Evolutionary conservation across 2,329 filamentous ascomycete genomes (phyloP).

Genomic region (Eurotiales sp.): DNA sequence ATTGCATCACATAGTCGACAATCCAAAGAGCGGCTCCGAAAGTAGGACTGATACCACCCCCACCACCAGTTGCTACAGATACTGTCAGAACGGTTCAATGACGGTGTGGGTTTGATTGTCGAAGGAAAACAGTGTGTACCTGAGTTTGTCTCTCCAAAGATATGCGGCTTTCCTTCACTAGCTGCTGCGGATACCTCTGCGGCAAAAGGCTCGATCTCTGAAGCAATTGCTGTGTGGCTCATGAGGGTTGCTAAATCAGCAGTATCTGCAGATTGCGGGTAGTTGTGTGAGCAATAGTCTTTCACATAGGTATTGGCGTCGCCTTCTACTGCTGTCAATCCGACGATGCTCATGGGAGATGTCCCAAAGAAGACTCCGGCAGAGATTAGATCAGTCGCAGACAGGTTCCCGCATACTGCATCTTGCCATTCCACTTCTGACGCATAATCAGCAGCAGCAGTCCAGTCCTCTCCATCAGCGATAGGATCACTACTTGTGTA

Average conservation of each 20-base stretch:
- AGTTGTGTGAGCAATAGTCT: constrained; percentile 48
- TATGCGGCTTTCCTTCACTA: constrained; percentile 40
- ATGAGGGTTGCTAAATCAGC: constrained; percentile 43
- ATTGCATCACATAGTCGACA: constrained; percentile 44
- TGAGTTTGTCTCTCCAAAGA: constrained; percentile 52
- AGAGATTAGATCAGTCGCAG: constrained; percentile 25
- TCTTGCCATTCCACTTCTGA: constrained; percentile 34
- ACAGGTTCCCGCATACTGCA: constrained; percentile 28
- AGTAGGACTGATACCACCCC: constrained; percentile 42
- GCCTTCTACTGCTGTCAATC: constrained; percentile 35
- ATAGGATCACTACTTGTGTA: constrained; percentile 24
- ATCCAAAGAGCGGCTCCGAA: constrained; percentile 52
- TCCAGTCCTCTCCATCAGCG: constrained; percentile 26
- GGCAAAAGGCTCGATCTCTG: constrained; percentile 39
- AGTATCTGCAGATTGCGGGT: constrained; percentile 39
- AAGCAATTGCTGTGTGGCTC: constrained; percentile 42
- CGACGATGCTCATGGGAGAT: constrained; percentile 33
- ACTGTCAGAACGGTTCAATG: too few species aligned
- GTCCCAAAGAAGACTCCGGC: constrained; percentile 36
- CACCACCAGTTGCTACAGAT: constrained; percentile 34
- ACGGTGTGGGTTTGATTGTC: not conserved
- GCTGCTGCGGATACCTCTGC: constrained; percentile 40
- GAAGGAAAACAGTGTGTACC: constrained; percentile 30
- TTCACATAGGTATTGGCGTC: constrained; percentile 37
- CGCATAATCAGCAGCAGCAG: constrained; percentile 28